Evolutionary conservation across 768 basidiomycete species (phyloP).

Genomic region (Mycena indigotica): DNA sequence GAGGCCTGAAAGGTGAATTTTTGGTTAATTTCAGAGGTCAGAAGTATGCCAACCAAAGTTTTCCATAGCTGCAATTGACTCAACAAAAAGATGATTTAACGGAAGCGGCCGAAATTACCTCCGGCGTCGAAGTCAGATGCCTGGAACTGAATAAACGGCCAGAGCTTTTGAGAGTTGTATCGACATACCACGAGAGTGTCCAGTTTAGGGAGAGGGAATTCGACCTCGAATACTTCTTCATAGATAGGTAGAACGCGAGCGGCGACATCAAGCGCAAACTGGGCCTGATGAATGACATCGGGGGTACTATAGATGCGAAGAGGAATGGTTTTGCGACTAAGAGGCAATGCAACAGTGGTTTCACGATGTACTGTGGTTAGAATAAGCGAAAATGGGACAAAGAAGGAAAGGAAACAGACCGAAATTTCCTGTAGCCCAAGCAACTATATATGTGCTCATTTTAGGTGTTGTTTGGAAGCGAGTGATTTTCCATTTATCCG

Average conservation of each 20-base stretch:
- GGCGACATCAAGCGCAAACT: conserved; percentile 88
- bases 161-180: conserved; percentile 1
- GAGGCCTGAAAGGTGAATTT: not conserved
- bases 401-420: too few species aligned
- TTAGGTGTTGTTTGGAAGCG: conserved; percentile 79
- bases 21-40: not conserved
- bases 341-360: conserved; percentile 72
- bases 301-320: conserved; percentile 81
- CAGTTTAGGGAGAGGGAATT: conserved; percentile 91
- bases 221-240: conserved; percentile 89
- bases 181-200: conserved; percentile 81
- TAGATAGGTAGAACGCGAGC: conserved; percentile 82
- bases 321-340: conserved; percentile 79
- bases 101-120: conserved; percentile 38
- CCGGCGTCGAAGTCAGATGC: conserved; percentile 84
- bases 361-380: conserved; percentile 71
- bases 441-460: conserved; percentile 90
- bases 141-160: conserved; percentile 28
- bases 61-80: conserved; percentile 33
- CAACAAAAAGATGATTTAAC: not conserved
- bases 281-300: conserved; percentile 80
- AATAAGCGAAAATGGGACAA: too few species aligned
- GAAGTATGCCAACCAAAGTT: conserved; percentile 66
- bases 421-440: conserved; percentile 83
- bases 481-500: conserved; percentile 76